These are phyloP conservation scores for Microbotryomycetes sp. DNA, from an alignment of 1,284 basidiomycete species.

Conservation along the genomic window DNA sequence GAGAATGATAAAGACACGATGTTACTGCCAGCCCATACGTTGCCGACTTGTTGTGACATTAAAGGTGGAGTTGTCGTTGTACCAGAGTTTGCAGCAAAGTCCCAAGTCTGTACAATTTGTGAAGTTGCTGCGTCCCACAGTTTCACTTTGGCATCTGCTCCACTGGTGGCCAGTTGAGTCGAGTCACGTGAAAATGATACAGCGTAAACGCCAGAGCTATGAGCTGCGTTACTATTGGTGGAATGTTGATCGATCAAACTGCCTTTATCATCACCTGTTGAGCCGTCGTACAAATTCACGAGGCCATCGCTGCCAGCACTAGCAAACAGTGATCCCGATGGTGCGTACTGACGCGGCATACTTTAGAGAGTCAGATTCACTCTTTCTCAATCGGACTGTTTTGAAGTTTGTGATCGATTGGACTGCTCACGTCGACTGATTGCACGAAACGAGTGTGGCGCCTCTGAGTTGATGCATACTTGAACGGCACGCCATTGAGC, in stretches of 20 bases:
- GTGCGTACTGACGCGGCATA: constrained; percentile 36
- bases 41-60: constrained; percentile 50
- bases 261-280: constrained; percentile 69
- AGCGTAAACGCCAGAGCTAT: constrained; percentile 44
- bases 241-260: constrained; percentile 49
- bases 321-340: constrained; percentile 73
- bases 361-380: too few species aligned
- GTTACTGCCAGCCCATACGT: constrained; percentile 63
- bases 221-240: constrained; percentile 29
- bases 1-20: constrained; percentile 80
- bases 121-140: constrained; percentile 75
- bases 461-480: constrained; percentile 70
- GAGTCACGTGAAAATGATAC: constrained; percentile 53
- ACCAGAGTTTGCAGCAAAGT: constrained; percentile 16
- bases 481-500: constrained; percentile 72
- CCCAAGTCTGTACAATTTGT: constrained; percentile 49
- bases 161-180: constrained; percentile 67
- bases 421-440: constrained; percentile 53
- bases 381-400: too few species aligned
- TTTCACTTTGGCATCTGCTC: constrained; percentile 78
- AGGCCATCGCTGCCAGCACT: constrained; percentile 89
- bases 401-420: not conserved
- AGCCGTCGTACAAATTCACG: constrained; percentile 83
- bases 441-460: constrained; percentile 93
- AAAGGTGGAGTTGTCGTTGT: not conserved